Conservation (phyloP, 352 stramenopile species). For the Pythium biforme region DNA sequence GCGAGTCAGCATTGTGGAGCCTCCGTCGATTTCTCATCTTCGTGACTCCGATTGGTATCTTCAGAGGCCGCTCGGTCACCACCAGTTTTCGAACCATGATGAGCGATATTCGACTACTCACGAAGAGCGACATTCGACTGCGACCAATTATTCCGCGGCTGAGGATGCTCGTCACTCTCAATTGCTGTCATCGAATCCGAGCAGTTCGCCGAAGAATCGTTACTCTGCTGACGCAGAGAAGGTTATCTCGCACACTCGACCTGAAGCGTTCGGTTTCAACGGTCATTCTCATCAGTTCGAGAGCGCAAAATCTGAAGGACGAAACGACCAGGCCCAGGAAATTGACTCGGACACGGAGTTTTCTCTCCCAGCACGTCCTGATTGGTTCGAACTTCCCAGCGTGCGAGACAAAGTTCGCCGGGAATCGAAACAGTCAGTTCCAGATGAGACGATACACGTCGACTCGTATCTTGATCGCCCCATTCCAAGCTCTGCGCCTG, state of each 20-base stretch:
- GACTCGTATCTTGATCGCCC: conserved; percentile 43
- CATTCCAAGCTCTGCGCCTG: conserved; percentile 32
- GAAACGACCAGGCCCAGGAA: too few species aligned
- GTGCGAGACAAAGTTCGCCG: not conserved
- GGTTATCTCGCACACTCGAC: conserved; percentile 20
- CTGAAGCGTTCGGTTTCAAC: not conserved
- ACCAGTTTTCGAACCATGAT: too few species aligned
- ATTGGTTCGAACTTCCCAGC: not conserved
- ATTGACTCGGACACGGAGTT: not conserved
- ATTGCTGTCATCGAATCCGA: not conserved
- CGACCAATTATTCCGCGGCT: not conserved
- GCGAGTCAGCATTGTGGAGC: conserved; percentile 17
- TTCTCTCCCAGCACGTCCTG: not conserved
- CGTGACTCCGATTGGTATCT: not conserved
- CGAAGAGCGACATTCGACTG: not conserved
- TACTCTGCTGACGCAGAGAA: conserved; percentile 1
- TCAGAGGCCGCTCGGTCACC: not conserved
- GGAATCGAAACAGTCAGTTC: not conserved
- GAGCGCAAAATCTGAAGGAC: not conserved
- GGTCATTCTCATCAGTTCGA: not conserved
- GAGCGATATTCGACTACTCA: too few species aligned
- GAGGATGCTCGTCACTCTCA: not conserved
- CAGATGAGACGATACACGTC: not conserved
- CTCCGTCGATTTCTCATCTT: not conserved
- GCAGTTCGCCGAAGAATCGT: conserved; percentile 14